These are phyloP conservation scores for Annulohypoxylon maeteangense DNA, from an alignment of 495 filamentous ascomycete species.

Conservation along the genomic window DNA sequence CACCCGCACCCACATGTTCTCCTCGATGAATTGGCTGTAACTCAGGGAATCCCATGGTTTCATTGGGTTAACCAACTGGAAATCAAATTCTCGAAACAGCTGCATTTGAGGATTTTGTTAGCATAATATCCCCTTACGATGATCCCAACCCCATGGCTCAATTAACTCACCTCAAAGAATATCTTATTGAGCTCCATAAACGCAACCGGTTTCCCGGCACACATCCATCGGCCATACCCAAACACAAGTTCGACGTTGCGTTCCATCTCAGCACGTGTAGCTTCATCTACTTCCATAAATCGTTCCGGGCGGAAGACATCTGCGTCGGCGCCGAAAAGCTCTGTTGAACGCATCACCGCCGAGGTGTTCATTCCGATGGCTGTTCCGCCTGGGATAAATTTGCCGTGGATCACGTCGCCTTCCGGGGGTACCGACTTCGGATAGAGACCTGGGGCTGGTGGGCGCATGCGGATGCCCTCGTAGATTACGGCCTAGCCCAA, in stretches of 20 bases:
- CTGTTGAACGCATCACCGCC: not conserved
- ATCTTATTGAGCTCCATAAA: slow-evolving; percentile 13
- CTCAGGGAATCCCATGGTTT: slow-evolving; percentile 33
- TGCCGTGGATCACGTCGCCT: slow-evolving; percentile 2
- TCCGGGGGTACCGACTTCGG: slow-evolving; percentile 1
- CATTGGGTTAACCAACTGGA: slow-evolving; percentile 31
- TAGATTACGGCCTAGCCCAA: not conserved
- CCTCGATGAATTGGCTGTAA: slow-evolving; percentile 37
- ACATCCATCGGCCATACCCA: slow-evolving; percentile 5
- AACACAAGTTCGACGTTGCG: not conserved
- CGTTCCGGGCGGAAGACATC: slow-evolving; percentile 6
- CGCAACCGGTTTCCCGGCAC: slow-evolving; percentile 1
- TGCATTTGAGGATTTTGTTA: not conserved
- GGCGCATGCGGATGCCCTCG: slow-evolving; percentile 8
- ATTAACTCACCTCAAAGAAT: slow-evolving; percentile 4
- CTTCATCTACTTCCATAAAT: slow-evolving; percentile 5
- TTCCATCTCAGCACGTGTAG: slow-evolving; percentile 2
- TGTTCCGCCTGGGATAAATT: slow-evolving; percentile 7
- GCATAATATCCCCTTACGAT: not conserved
- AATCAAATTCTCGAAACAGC: slow-evolving; percentile 5
- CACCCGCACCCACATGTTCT: slow-evolving; percentile 35
- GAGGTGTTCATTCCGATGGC: slow-evolving; percentile 11
- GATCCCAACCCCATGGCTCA: not conserved
- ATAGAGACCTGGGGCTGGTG: not conserved
- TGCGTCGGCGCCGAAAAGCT: slow-evolving; percentile 1